Conservation (phyloP, 331 rosid genomes). For the Rosa hybrid region DNA sequence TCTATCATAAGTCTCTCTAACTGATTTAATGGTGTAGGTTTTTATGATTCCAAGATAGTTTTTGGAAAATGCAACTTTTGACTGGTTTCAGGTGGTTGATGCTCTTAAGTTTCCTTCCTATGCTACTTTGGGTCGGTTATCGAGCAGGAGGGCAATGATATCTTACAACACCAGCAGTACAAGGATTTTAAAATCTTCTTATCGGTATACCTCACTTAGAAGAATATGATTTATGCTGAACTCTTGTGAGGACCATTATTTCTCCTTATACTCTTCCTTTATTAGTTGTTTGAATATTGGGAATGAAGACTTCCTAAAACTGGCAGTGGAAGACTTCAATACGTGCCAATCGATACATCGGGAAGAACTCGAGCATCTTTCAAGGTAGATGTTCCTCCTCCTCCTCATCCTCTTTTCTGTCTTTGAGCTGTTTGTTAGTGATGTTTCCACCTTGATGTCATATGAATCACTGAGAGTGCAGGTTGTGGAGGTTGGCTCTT, state of each 20-base stretch:
- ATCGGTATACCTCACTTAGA: slow-evolving; percentile 37
- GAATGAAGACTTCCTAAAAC: slow-evolving; percentile 53
- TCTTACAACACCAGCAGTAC: slow-evolving; percentile 45
- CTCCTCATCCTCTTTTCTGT: neutral
- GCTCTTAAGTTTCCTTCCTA: slow-evolving; percentile 54
- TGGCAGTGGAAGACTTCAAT: slow-evolving; percentile 82
- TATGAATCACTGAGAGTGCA: neutral
- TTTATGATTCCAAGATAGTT: neutral
- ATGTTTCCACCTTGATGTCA: neutral
- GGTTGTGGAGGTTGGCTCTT: neutral
- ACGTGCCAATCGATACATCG: slow-evolving; percentile 50
- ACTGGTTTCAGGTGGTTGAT: slow-evolving; percentile 43
- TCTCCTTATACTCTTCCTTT: slow-evolving; percentile 5
- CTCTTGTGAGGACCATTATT: neutral
- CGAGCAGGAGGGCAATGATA: slow-evolving; percentile 54
- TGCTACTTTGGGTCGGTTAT: slow-evolving; percentile 57
- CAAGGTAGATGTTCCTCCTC: slow-evolving; percentile 39
- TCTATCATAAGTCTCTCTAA: slow-evolving; percentile 6
- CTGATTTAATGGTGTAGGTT: neutral
- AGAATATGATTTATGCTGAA: neutral
- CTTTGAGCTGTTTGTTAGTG: neutral
- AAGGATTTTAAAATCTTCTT: slow-evolving; percentile 63
- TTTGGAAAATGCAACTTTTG: slow-evolving; percentile 12
- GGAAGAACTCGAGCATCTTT: slow-evolving; percentile 55
- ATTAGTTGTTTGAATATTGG: slow-evolving; percentile 57